Percentiles rank a stretch among this genome's conserved stretches.
phyloP scores from a whole-genome alignment of 2,329 filamentous ascomycete genomes.

The Epichloe gansuensis region DNA sequence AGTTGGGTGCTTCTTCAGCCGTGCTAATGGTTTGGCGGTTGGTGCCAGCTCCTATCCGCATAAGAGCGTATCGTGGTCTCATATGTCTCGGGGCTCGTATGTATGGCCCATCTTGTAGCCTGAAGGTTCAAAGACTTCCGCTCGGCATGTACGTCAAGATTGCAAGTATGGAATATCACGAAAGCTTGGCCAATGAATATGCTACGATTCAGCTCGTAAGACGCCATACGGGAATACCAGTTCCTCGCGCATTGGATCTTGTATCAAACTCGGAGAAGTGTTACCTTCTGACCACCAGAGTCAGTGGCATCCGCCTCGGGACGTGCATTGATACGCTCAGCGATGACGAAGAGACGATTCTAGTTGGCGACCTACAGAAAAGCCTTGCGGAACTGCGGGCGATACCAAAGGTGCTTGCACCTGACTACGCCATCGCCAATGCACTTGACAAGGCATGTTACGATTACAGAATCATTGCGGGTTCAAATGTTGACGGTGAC shows the following conservation, averaged over 20 bases:
- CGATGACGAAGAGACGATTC: not conserved
- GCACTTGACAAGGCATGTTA: not conserved
- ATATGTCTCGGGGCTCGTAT: not conserved
- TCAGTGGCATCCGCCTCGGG: not conserved
- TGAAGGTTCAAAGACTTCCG: constrained; percentile 10
- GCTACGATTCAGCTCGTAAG: constrained; percentile 2
- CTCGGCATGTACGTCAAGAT: constrained; percentile 11
- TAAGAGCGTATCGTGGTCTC: not conserved
- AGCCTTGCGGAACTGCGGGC: not conserved
- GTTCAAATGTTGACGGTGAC: not conserved
- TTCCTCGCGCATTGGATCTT: constrained; percentile 2
- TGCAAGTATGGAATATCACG: not conserved
- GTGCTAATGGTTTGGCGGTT: not conserved
- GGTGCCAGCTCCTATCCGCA: not conserved
- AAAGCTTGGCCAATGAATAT: constrained; percentile 4
- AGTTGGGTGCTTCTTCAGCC: not conserved
- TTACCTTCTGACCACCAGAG: constrained; percentile 2
- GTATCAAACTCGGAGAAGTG: not conserved
- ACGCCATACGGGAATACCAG: not conserved
- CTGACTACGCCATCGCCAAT: constrained; percentile 1
- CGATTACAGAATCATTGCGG: not conserved
- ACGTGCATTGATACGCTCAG: constrained; percentile 4
- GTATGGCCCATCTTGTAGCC: constrained; percentile 8
- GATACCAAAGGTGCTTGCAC: constrained; percentile 1
- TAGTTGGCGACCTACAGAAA: constrained; percentile 1